A percentile compares a stretch with the other conserved stretches of the same genome.
These are phyloP conservation scores for Bretziella fagacearum DNA, from an alignment of 2,329 filamentous ascomycete genomes.

Conservation along the genomic window DNA sequence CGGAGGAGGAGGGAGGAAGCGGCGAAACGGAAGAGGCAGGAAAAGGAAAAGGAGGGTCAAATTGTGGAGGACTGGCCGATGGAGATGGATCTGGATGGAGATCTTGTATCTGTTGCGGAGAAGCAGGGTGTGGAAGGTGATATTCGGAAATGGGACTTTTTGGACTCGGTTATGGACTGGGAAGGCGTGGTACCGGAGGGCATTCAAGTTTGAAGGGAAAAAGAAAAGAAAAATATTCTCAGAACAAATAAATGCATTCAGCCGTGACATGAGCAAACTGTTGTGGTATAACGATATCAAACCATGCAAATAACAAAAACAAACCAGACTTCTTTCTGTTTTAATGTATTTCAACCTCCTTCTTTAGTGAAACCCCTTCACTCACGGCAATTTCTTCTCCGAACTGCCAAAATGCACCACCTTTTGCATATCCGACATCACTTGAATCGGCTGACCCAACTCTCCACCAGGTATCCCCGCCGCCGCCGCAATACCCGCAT, in stretches of 20 bases:
- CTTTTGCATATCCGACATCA: conserved; percentile 12
- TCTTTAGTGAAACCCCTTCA: background rate
- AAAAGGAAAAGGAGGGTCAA: background rate
- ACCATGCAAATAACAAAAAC: background rate
- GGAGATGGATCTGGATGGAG: conserved; percentile 19
- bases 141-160: conserved; percentile 31
- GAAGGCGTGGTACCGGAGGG: conserved; percentile 22
- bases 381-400: conserved; percentile 10
- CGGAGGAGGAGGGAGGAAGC: conserved; percentile 13
- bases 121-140: conserved; percentile 20
- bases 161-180: conserved; percentile 45
- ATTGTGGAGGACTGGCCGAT: background rate
- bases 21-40: background rate
- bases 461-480: conserved; percentile 16
- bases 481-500: conserved; percentile 34
- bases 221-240: background rate
- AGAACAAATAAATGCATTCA: no score
- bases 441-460: conserved; percentile 11
- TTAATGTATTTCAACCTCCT: background rate
- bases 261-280: no score
- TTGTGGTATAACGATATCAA: no score
- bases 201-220: background rate
- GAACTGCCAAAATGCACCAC: conserved; percentile 11
- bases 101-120: background rate
- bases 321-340: background rate